Percentiles rank a stretch among this genome's conserved stretches.
phyloP scores from a whole-genome alignment of 208 protist species.

The Porcisia deanei region DNA sequence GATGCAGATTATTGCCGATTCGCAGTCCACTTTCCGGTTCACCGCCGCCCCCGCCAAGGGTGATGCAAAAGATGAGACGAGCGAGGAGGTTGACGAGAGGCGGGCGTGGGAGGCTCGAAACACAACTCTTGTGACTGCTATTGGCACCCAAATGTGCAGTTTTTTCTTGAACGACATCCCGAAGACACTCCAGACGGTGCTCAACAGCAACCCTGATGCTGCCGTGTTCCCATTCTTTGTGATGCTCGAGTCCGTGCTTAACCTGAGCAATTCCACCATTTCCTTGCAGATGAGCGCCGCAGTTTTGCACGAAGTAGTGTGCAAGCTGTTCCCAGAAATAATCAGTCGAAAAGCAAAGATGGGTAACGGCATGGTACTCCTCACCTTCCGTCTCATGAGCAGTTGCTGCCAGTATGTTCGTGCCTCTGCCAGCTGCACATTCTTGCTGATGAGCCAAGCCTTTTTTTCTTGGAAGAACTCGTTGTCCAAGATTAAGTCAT shows the following conservation, averaged over 20 bases:
- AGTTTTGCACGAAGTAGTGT: conserved; percentile 69
- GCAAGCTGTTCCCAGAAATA: conserved; percentile 80
- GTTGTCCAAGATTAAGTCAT: conserved; percentile 74
- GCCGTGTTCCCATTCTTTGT: conserved; percentile 86
- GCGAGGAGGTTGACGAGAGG: conserved; percentile 23
- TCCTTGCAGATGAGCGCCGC: conserved; percentile 80
- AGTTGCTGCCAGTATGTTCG: conserved; percentile 84
- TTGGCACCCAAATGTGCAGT: conserved; percentile 61
- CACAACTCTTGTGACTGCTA: conserved; percentile 71
- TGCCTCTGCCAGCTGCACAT: conserved; percentile 49
- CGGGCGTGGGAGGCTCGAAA: conserved; percentile 76
- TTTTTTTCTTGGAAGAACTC: conserved; percentile 77
- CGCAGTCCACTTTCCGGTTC: conserved; percentile 77
- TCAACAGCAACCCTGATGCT: conserved; percentile 41
- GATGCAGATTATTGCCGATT: conserved; percentile 69
- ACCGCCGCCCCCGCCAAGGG: conserved; percentile 15
- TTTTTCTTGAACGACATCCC: conserved; percentile 71
- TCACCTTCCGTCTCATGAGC: conserved; percentile 88
- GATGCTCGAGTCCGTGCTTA: conserved; percentile 76
- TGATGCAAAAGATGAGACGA: not conserved
- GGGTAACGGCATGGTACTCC: conserved; percentile 73
- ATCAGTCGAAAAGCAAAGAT: conserved; percentile 75
- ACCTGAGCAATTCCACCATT: conserved; percentile 78
- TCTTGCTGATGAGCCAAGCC: conserved; percentile 79
- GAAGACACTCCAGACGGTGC: conserved; percentile 54